Percentiles rank a stretch among this genome's conserved stretches.
Evolutionary conservation across 2,329 filamentous ascomycete species (phyloP).

Genomic region (Hortaea werneckii): DNA sequence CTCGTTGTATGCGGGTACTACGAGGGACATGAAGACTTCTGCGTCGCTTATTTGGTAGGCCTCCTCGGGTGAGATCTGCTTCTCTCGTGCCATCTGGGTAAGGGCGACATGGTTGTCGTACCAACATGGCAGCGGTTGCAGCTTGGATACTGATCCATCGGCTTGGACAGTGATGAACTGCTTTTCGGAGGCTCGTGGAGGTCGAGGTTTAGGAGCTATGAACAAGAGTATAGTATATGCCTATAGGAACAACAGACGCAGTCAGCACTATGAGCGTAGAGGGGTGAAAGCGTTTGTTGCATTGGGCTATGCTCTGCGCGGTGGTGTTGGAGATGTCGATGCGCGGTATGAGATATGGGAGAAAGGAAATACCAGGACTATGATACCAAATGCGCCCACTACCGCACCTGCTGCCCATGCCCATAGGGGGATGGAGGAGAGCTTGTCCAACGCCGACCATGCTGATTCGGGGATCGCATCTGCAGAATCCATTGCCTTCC

Average conservation of each 20-base stretch:
- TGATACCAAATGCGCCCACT: conserved; percentile 14
- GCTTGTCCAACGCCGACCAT: conserved; percentile 19
- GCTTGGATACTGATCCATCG: conserved; percentile 46
- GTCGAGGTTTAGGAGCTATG: conserved; percentile 71
- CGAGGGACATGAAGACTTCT: conserved; percentile 78
- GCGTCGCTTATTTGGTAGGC: conserved; percentile 58
- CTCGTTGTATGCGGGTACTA: conserved; percentile 94
- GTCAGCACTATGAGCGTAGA: conserved; percentile 2
- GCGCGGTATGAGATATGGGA: conserved; percentile 7
- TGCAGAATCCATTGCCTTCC: conserved; percentile 20
- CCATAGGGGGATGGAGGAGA: conserved; percentile 14
- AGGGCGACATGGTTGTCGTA: conserved; percentile 62
- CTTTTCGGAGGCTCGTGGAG: conserved; percentile 68
- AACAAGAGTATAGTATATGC: conserved; percentile 48
- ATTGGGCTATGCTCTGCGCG: too few species aligned
- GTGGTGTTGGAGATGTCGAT: neutral
- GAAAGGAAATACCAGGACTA: conserved; percentile 20
- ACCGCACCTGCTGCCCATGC: conserved; percentile 16
- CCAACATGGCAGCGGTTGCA: conserved; percentile 69
- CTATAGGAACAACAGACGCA: conserved; percentile 8
- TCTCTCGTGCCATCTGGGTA: conserved; percentile 33
- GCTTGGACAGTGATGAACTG: conserved; percentile 67
- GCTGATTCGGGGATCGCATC: conserved; percentile 19
- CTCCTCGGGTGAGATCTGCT: conserved; percentile 28
- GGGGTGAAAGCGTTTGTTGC: too few species aligned